Evolutionary conservation across 345 rosid genomes (phyloP).

Genomic region (rapeseed (Brassica napus)): DNA sequence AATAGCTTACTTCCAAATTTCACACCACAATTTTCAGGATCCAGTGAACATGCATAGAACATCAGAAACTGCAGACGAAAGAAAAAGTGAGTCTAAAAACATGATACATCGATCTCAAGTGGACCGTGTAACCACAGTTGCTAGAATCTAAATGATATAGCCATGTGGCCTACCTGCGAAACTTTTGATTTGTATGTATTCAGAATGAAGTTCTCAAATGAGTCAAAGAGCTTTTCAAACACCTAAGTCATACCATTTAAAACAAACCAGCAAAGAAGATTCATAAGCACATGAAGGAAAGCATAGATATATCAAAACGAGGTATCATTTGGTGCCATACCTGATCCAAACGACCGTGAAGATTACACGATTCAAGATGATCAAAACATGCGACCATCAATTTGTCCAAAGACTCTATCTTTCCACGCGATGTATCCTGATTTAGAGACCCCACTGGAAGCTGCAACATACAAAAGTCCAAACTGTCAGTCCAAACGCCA

Average conservation of each 20-base stretch:
- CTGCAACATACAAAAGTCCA: slow-evolving; percentile 41
- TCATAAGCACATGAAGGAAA: neutral
- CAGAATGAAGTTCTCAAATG: slow-evolving; percentile 62
- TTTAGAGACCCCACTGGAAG: slow-evolving; percentile 48
- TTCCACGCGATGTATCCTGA: slow-evolving; percentile 47
- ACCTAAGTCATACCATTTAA: slow-evolving; percentile 49
- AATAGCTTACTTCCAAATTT: slow-evolving; percentile 58
- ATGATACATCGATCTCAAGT: neutral
- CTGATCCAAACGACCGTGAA: neutral
- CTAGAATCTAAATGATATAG: slow-evolving; percentile 14
- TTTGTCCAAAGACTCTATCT: slow-evolving; percentile 57
- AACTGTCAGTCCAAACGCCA: neutral
- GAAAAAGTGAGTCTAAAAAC: neutral
- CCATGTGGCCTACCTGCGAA: slow-evolving; percentile 59
- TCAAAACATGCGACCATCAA: slow-evolving; percentile 73
- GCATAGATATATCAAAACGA: neutral
- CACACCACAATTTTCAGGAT: slow-evolving; percentile 77
- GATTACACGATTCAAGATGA: slow-evolving; percentile 69
- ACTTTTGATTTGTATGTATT: slow-evolving; percentile 80
- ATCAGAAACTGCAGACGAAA: slow-evolving; percentile 70
- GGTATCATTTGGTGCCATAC: neutral
- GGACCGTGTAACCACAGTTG: neutral
- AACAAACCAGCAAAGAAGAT: neutral
- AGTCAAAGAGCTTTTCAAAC: slow-evolving; percentile 64
- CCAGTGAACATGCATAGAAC: slow-evolving; percentile 85